Conservation (phyloP, 129 eudicot species). For the Erigeron canadensis region DNA sequence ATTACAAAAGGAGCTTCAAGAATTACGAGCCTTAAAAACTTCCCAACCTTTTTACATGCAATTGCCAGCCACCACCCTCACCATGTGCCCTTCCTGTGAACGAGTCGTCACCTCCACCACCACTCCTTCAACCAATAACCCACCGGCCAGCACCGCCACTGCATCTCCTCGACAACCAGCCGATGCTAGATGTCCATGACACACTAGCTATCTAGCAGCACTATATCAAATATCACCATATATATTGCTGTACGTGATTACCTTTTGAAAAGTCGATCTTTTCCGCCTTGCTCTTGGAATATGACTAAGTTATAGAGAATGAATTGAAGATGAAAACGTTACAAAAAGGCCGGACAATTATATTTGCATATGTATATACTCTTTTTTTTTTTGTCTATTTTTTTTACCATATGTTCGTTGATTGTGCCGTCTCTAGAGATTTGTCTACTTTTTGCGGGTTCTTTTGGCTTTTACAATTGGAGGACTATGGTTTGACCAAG, state of each 20-base stretch:
- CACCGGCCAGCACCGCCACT: conserved; percentile 22
- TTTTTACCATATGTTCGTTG: conserved; percentile 8
- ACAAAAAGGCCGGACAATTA: background rate
- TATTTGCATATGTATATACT: conserved; percentile 9
- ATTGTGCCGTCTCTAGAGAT: background rate
- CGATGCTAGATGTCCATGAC: conserved; percentile 19
- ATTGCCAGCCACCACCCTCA: conserved; percentile 90
- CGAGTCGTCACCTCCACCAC: conserved; percentile 54
- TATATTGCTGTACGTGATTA: no score
- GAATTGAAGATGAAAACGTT: conserved; percentile 1
- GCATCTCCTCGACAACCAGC: background rate
- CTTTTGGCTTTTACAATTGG: conserved; percentile 16
- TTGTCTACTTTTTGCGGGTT: conserved; percentile 17
- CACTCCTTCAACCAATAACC: conserved; percentile 47
- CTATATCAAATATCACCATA: no score
- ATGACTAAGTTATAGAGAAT: conserved; percentile 2
- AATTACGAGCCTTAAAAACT: conserved; percentile 80
- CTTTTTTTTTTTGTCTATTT: conserved; percentile 18
- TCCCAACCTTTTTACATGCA: conserved; percentile 95
- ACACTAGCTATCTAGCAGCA: background rate
- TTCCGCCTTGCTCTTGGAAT: conserved; percentile 9
- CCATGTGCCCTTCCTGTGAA: conserved; percentile 97
- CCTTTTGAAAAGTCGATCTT: conserved; percentile 13
- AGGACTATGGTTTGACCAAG: conserved; percentile 32
- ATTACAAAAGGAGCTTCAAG: conserved; percentile 93